A percentile compares a stretch with the other conserved stretches of the same genome.
These are phyloP conservation scores for Boletales sp. DNA, from an alignment of 768 basidiomycete genomes.

Conservation along the genomic window DNA sequence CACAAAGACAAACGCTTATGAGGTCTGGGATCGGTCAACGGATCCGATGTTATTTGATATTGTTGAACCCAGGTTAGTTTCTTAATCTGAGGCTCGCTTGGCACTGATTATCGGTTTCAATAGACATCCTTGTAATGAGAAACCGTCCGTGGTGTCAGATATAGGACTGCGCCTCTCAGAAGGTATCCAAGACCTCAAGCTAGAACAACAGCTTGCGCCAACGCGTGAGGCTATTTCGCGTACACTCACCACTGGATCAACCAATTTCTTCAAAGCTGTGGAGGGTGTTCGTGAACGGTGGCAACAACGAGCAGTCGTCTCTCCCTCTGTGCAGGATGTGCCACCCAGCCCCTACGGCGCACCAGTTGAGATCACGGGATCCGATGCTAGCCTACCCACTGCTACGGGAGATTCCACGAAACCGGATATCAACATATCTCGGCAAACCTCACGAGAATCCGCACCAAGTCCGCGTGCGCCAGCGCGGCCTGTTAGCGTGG, in stretches of 20 bases:
- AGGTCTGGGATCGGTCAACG: conserved; percentile 87
- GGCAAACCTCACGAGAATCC: conserved; percentile 28
- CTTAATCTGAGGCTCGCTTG: background rate
- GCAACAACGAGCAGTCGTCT: conserved; percentile 39
- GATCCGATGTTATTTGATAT: conserved; percentile 95
- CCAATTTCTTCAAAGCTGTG: conserved; percentile 84
- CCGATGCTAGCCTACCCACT: conserved; percentile 20
- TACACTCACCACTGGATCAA: conserved; percentile 69
- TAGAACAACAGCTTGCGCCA: conserved; percentile 92
- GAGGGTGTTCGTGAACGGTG: conserved; percentile 83
- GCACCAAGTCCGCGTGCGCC: conserved; percentile 7
- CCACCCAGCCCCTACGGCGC: conserved; percentile 15
- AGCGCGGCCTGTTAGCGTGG: conserved; percentile 24
- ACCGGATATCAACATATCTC: conserved; percentile 8
- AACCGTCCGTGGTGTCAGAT: conserved; percentile 85
- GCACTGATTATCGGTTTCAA: conserved; percentile 1
- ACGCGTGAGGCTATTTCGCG: conserved; percentile 84
- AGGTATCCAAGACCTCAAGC: conserved; percentile 88
- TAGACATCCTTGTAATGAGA: conserved; percentile 93
- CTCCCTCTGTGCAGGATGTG: conserved; percentile 24
- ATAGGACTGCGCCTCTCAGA: conserved; percentile 89
- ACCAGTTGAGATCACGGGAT: conserved; percentile 29
- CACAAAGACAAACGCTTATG: conserved; percentile 80
- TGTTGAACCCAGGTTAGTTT: conserved; percentile 76
- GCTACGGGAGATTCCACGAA: conserved; percentile 14